Conservation (phyloP, 495 filamentous ascomycete genomes). For the Aspergillus sparsus region DNA sequence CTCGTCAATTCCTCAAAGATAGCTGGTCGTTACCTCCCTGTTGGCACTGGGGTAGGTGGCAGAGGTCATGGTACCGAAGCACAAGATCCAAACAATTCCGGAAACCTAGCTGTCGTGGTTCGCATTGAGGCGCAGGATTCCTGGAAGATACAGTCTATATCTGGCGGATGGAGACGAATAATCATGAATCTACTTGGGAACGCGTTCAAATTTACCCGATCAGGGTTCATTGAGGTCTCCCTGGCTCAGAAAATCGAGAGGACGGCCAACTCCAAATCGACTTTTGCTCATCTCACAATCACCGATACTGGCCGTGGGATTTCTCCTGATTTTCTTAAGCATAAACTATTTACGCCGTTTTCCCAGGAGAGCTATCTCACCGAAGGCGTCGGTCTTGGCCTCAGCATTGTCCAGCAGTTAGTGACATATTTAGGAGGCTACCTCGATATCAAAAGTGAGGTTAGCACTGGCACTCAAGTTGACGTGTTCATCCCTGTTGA, state of each 20-base stretch:
- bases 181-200: constrained; percentile 77
- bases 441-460: constrained; percentile 59
- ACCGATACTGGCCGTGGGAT: constrained; percentile 72
- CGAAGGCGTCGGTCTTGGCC: constrained; percentile 68
- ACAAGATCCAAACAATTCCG: constrained; percentile 7
- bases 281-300: constrained; percentile 49
- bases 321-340: constrained; percentile 64
- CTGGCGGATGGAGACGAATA: constrained; percentile 64
- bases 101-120: constrained; percentile 50
- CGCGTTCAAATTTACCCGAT: constrained; percentile 66
- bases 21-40: constrained; percentile 22
- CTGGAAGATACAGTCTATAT: constrained; percentile 58
- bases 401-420: constrained; percentile 69
- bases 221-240: constrained; percentile 59
- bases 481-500: constrained; percentile 52
- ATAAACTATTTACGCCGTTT: constrained; percentile 69
- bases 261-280: constrained; percentile 16
- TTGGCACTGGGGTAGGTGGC: constrained; percentile 20
- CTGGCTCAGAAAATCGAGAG: constrained; percentile 38
- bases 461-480: constrained; percentile 59
- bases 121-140: constrained; percentile 54
- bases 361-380: constrained; percentile 67
- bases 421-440: constrained; percentile 59
- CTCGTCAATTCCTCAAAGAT: constrained; percentile 20
- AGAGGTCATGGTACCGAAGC: neutral